Base-by-base conservation (phyloP, 805 yeast species). In the Candida fluviatilis region DNA sequence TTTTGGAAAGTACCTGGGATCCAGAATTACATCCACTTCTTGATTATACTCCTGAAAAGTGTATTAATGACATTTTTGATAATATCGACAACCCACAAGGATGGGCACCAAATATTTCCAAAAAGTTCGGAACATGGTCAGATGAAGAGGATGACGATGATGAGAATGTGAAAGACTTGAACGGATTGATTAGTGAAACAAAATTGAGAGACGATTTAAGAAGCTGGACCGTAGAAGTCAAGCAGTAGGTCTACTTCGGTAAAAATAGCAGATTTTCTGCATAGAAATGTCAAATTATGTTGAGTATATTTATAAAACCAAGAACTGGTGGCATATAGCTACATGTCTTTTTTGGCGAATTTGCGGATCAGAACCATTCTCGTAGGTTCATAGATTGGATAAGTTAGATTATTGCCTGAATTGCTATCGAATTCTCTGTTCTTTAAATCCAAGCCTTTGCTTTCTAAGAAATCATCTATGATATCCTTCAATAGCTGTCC, bases 51-150 rank as follows among this genome's bases (percentile, higher is more conserved):
- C 91, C 96, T 0, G 72, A 73, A 35, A 85, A 81, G 41, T 77
- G 90, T 45, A 71, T 89, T 8, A 78, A 79, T 23, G 95, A 87
- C 57, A 83, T 90, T 2, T 73, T 86, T 40, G 71, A 75, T 19
- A 84, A 85, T 21, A 84, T 86, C 1, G 75, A 76, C 36, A 45
- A 45, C 35, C 39, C 42, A 21, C 26, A 26, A 19, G 48, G 93
- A 88, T 2, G 81, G 35, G 36, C 38, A 36, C 18, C 37, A 3
- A 34, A 37, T 15, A 17, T 41, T 4, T 38, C 19, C 10, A 13
- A 33, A 36, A 26, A 26, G 29, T 13, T 26, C 29, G 31, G 31
- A 19, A 12, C 19, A 18, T 31, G 18, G 33, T 13, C 35, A 47
- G 38, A 38, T 36, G 35, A 32, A 38, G 39, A 47, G 34, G 47